Base-by-base conservation (phyloP, 2,329 filamentous ascomycete genomes). In the Fusarium udum region DNA sequence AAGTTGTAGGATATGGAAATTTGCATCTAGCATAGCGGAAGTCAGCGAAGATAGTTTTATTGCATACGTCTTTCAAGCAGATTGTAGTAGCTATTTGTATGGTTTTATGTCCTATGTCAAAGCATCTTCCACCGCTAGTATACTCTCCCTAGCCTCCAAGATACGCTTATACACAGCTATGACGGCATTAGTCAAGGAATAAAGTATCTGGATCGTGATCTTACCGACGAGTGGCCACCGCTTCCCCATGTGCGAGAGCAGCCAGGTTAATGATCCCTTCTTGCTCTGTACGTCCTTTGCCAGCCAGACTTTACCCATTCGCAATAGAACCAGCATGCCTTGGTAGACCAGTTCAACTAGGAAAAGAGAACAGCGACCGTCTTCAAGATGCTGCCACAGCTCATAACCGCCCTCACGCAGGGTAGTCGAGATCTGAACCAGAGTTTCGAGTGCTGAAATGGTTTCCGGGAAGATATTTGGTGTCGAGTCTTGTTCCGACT, bases 131-230 rank as follows among this genome's bases (percentile, higher is more conserved):
- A 53, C 24, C 22, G 18, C 34, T 3, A 53, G 20, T 10, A 53
- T 5, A n/a, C 34, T 53, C 14, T 53, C 34, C 24, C 34, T 53
- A 12, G 51, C 34, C 4, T 53, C 51, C 2, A 53, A 6, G 4
- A 39, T 39, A 7, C 32, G 32, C 7, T 28, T 28, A 18, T 53
- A 37, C 2, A 53, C 24, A 4, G 18, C 51, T 53, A 7, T 4
- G 18, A 4, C 4, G 9, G 1, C 0, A 22, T 52, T 26, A 26
- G 49, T 15, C 0, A 15, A 11, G 2, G 8, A 13, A 9, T 7
- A 7, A 9, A 16, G 9, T 8, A 52, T 26, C 3, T 37, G 3
- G 3, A 16, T 1, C 3, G 6, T 37, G 10, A 9, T 28, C 55
- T n/a, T 58, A 58, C 55, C 40, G 11, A 46, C 6, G 11, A 60